Evolutionary conservation across 768 basidiomycete genomes (phyloP), one percentile per base, ranked within the genome.

Genomic region (Pulveroboletus sp.): DNA sequence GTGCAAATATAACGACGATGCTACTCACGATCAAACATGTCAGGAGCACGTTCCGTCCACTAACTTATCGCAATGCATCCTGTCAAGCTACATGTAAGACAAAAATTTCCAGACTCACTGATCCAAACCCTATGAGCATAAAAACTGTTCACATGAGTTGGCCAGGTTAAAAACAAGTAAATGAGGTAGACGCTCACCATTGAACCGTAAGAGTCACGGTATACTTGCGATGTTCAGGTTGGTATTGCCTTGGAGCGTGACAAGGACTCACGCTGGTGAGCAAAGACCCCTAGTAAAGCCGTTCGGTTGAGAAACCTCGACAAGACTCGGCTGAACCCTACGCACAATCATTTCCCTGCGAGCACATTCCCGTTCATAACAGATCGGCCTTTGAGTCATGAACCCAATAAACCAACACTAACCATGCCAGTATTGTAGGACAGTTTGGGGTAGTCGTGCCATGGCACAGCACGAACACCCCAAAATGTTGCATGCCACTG

Each of bases 71-170:
- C 6, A 15, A 13, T 1, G 24, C 11, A 7, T 7, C 28, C 21
- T 8, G 21, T 40, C 15, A 31, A 11, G 21, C n/a, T 18, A 13
- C 3, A n/a, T 6, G 8, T 1, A 0, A 8, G n/a, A 32, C 8
- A 5, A 37, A 28, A 7, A 5, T 7, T 1, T 11, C 7, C 5
- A 3, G 15, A 39, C 50, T 39, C 24, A 57, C 56, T 53, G 39
- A 57, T 57, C 55, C 55, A 57, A 6, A 57, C 10, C 28, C 55
- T 32, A 6, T 57, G 56, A 6, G 50, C 43, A 17, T 53, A 57
- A 21, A 57, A 57, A 11, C 56, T 57, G 8, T 14, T 17, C 13
- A n/a, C 15, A 13, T 36, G 10, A 49, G n/a, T 0, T 28, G n/a
- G 11, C 1, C 6, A n/a, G 42, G 6, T 53, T 13, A 15, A 37